A percentile compares a stretch with the other conserved stretches of the same genome.
These are phyloP conservation scores for Nakaseomyces kungkrabaensis DNA, from an alignment of 1,139 yeast species.

Conservation along the genomic window DNA sequence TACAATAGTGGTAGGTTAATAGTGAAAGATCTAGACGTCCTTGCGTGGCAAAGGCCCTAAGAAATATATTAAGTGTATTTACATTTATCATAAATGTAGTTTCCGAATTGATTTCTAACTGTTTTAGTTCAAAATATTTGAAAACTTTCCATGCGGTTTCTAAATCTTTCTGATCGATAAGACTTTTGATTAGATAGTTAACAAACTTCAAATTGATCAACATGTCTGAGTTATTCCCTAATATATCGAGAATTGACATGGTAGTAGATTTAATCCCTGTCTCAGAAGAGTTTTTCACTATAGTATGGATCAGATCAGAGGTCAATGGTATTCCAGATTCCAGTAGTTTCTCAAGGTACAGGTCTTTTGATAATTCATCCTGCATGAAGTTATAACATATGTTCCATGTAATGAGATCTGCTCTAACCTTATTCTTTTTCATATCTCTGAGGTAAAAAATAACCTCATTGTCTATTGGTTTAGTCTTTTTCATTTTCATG, in stretches of 20 bases:
- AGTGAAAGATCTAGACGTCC: slow-evolving; percentile 31
- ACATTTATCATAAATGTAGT: slow-evolving; percentile 9
- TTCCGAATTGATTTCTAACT: neutral
- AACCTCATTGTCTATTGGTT: slow-evolving; percentile 28
- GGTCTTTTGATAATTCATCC: slow-evolving; percentile 24
- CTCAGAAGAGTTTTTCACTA: slow-evolving; percentile 9
- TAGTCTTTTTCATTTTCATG: slow-evolving; percentile 23
- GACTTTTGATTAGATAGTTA: slow-evolving; percentile 18
- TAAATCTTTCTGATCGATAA: slow-evolving; percentile 22
- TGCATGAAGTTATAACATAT: slow-evolving; percentile 24
- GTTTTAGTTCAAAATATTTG: slow-evolving; percentile 7
- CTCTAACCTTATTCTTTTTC: slow-evolving; percentile 24
- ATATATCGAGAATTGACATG: slow-evolving; percentile 11
- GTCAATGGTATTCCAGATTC: slow-evolving; percentile 8
- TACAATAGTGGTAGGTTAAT: slow-evolving; percentile 27
- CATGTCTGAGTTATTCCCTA: slow-evolving; percentile 12
- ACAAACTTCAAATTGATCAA: slow-evolving; percentile 11
- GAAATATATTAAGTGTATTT: slow-evolving; percentile 26
- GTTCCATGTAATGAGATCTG: slow-evolving; percentile 36
- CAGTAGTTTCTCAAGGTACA: slow-evolving; percentile 24
- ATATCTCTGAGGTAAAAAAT: slow-evolving; percentile 30
- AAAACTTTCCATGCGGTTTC: slow-evolving; percentile 25
- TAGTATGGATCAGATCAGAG: slow-evolving; percentile 14
- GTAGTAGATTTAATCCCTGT: neutral
- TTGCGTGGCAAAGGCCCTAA: slow-evolving; percentile 22